Evolutionary conservation across 2,329 filamentous ascomycete genomes (phyloP).

Genomic region (Colletotrichum nymphaeae): DNA sequence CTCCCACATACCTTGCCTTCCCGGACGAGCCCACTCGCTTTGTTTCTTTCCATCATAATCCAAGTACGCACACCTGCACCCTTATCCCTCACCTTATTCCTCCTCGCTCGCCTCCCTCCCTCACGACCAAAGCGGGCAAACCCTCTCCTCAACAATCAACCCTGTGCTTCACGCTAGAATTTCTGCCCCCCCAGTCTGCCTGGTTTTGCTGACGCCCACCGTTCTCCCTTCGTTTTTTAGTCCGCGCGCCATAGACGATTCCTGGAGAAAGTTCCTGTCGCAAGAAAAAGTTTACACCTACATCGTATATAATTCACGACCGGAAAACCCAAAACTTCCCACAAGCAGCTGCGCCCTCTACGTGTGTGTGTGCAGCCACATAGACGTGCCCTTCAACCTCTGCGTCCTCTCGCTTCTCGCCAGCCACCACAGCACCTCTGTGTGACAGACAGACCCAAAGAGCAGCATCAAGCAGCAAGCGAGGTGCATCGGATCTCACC

Average conservation of each 20-base stretch:
- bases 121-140: constrained; percentile 5
- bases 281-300: constrained; percentile 31
- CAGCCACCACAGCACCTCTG: neutral
- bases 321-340: constrained; percentile 6
- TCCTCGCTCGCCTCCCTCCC: constrained; percentile 15
- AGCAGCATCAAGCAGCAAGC: neutral
- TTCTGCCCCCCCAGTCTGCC: constrained; percentile 14
- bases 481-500: neutral
- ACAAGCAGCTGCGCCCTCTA: neutral
- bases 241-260: constrained; percentile 32
- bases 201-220: constrained; percentile 31
- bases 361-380: neutral
- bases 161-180: constrained; percentile 8
- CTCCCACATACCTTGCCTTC: constrained; percentile 16
- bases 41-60: constrained; percentile 24
- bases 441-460: neutral
- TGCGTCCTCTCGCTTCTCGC: neutral
- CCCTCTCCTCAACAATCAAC: neutral
- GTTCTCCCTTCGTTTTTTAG: constrained; percentile 29
- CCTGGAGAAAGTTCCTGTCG: constrained; percentile 33
- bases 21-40: constrained; percentile 10
- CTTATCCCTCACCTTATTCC: constrained; percentile 8
- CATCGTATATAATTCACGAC: constrained; percentile 32
- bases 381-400: neutral
- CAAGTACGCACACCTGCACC: constrained; percentile 1